Base-by-base conservation (phyloP, 2,329 filamentous ascomycete species). In the Emericellopsis cladophorae region DNA sequence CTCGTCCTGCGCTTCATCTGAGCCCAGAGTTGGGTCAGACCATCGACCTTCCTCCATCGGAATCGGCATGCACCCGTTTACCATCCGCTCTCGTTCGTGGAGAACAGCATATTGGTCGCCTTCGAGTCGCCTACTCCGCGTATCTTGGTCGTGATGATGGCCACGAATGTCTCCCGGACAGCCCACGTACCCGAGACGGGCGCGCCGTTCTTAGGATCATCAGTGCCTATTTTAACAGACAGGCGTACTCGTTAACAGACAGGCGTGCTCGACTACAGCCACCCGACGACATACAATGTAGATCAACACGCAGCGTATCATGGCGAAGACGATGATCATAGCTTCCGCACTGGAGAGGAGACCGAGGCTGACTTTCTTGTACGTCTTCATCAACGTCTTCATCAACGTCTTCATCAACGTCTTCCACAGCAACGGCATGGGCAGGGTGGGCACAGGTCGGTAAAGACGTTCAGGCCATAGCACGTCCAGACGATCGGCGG, bases 161-260 rank as follows among this genome's bases (percentile, higher is more conserved):
- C 64, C 21, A 66, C 60, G 37, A 68, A 68, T 5, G 62, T 61
- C 36, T 68, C 65, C 8, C 64, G 59, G 7, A 61, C 56, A 6
- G 59, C 63, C 64, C 63, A 68, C 2, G 57, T 57, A 4, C 61
- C 63, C 7, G 64, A 61, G 5, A 63, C 52, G 16, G 60, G 55
- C 1, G 63, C 57, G 14, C 63, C 62, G 33, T 66, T 59, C 14
- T 60, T 43, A 1, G 62, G 59, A 33, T 67, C 57, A 63, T 67
- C 3, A 4, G 9, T 37, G 10, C 15, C 39, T n/a, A 35, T 18
- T 14, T 31, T 26, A 24, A 35, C 8, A 16, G 26, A 36, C 18
- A 21, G 18, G 5, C 18, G 18, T n/a, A n/a, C n/a, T n/a, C n/a
- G n/a, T 31, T 26, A 24, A 35, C 8, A 16, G 26, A 36, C 18